Evolutionary conservation across 1,284 basidiomycete species (phyloP), one percentile per base, ranked within the genome.

Genomic region (Hortiboletus rubellus): DNA sequence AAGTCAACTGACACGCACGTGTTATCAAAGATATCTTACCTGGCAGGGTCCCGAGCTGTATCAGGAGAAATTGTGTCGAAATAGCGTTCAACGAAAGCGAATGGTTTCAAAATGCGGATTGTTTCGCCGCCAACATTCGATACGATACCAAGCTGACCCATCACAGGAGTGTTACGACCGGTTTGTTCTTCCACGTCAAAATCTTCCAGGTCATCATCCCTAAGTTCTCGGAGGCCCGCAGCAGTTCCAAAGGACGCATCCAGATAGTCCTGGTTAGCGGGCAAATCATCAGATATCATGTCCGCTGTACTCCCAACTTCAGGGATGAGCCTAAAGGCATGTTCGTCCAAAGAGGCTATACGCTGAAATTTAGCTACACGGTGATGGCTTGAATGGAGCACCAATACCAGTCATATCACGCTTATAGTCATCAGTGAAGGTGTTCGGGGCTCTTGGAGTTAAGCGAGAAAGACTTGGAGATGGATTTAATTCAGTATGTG

Each of bases 261-360:
- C 30, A 98, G 79, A 66, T 95, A 98, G 64, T 94, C 91, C 37
- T 82, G 76, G 70, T 98, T 96, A 17, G 82, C 90, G 0, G 96
- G 96, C 12, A 98, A 77, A 68, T 98, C 94, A 67, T 98, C 96
- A 43, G 82, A 79, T 47, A 98, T 89, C 83, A 98, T 87, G 72
- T 98, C 96, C 5, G 92, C 87, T 5, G 85, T 82, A 6, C 86
- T 82, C 7, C 89, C 89, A 52, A 91, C 77, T 60, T 93, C 87
- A 1, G 91, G 90, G 7, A 86, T 71, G 24, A 78, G 77, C 49
- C 77, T 82, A 74, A 97, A 98, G 0, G 94, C 92, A 38, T 90
- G 72, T 55, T 96, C 88, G 57, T 97, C 94, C 30, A 98, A 76
- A 17, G 91, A 92, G 52, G 83, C 91, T 91, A 66, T 37, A 47